Percentiles rank a stretch among this genome's conserved stretches.
Evolutionary conservation across 108 stramenopile genomes (phyloP).

Genomic region (Seminavis robusta): DNA sequence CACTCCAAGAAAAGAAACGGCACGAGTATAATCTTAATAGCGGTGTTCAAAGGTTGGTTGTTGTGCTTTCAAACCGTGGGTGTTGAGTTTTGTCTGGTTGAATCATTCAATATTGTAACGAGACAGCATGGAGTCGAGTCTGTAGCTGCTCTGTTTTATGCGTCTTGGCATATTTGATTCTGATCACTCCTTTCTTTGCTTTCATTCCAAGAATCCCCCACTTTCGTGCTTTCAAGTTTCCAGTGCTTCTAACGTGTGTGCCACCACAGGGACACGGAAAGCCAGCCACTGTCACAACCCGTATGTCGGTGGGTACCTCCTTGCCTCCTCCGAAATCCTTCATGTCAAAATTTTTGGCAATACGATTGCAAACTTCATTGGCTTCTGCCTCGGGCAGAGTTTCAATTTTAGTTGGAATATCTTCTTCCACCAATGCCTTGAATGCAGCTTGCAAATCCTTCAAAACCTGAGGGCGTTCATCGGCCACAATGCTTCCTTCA

Average conservation of each 20-base stretch:
- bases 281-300: slow-evolving; percentile 71
- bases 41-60: no score
- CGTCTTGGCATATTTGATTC: slow-evolving; percentile 71
- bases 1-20: no score
- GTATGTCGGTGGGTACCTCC: no score
- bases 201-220: slow-evolving; percentile 65
- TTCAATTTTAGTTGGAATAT: slow-evolving; percentile 55
- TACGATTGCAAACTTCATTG: slow-evolving; percentile 35
- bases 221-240: slow-evolving; percentile 43
- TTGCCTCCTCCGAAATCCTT: slow-evolving; percentile 15
- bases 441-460: slow-evolving; percentile 43
- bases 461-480: slow-evolving; percentile 38
- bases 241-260: slow-evolving; percentile 65
- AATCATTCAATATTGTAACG: no score
- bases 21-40: no score
- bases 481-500: slow-evolving; percentile 38
- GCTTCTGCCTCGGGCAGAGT: slow-evolving; percentile 46
- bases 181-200: slow-evolving; percentile 72
- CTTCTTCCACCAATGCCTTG: slow-evolving; percentile 53
- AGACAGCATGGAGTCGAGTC: no score
- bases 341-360: slow-evolving; percentile 38
- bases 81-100: no score
- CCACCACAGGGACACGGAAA: slow-evolving; percentile 77
- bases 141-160: no score
- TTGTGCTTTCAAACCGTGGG: no score